Conservation (phyloP, 169 alveolate genomes). For the Eimeria falciformis region DNA sequence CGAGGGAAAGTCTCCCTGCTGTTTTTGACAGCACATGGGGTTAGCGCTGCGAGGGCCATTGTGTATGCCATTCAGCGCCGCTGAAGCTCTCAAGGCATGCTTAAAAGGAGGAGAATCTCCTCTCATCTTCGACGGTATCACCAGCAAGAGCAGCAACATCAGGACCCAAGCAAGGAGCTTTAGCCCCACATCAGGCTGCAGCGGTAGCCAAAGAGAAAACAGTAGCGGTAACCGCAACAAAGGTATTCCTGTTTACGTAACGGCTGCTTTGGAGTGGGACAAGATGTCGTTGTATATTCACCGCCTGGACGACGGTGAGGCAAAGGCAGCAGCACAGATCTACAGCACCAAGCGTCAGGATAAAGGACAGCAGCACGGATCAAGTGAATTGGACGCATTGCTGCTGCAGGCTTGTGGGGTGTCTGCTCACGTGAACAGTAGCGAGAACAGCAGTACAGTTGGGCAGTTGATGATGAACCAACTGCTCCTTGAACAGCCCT, state of each 20-base stretch:
- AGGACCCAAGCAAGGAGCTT: background rate
- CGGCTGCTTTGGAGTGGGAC: slow-evolving; percentile 9
- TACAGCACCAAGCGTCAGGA: slow-evolving; percentile 1
- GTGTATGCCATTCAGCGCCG: too few relatives aligned
- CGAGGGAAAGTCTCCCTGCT: too few relatives aligned
- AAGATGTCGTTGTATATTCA: slow-evolving; percentile 2
- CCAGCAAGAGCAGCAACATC: background rate
- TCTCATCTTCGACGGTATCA: too few relatives aligned
- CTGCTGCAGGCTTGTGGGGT: slow-evolving; percentile 23
- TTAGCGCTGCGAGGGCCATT: too few relatives aligned
- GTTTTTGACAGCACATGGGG: too few relatives aligned
- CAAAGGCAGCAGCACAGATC: too few relatives aligned
- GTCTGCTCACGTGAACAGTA: slow-evolving; percentile 19
- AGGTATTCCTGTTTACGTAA: slow-evolving; percentile 5
- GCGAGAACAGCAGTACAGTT: background rate
- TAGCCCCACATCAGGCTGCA: background rate
- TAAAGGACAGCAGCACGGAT: background rate
- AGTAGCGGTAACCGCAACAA: background rate
- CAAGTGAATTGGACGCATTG: slow-evolving; percentile 8
- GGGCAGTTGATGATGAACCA: slow-evolving; percentile 16
- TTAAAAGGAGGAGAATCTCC: background rate
- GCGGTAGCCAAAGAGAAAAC: too few relatives aligned
- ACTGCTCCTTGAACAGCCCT: slow-evolving; percentile 56
- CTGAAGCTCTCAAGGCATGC: slow-evolving; percentile 7
- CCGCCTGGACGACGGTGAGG: background rate